phyloP scores from a whole-genome alignment of 2,329 filamentous ascomycete species.

The Calycina marina region DNA sequence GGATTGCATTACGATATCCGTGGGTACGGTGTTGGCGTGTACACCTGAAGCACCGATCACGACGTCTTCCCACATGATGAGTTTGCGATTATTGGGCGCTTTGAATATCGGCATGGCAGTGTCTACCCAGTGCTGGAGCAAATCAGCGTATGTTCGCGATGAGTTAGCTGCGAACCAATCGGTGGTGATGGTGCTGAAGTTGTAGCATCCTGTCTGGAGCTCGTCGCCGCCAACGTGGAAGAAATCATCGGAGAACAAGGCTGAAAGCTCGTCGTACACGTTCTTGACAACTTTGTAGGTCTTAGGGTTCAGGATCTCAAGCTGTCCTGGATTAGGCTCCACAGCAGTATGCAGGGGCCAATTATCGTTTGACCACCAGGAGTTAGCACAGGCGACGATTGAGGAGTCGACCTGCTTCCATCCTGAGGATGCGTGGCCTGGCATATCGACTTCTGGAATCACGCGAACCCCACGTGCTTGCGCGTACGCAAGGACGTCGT shows the following conservation, averaged over 20 bases:
- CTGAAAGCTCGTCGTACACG: constrained; percentile 53
- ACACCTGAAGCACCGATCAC: constrained; percentile 50
- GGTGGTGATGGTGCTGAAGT: constrained; percentile 34
- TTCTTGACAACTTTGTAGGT: constrained; percentile 44
- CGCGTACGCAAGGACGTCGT: constrained; percentile 55
- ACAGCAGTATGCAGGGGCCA: constrained; percentile 51
- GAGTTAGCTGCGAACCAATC: constrained; percentile 57
- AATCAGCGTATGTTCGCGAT: constrained; percentile 51
- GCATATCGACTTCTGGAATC: constrained; percentile 65
- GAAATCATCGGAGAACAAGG: constrained; percentile 55
- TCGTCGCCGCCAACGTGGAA: constrained; percentile 84
- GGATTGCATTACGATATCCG: constrained; percentile 62
- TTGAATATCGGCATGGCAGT: constrained; percentile 48
- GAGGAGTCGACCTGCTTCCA: constrained; percentile 53
- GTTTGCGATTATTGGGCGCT: constrained; percentile 38
- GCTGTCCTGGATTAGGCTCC: constrained; percentile 38
- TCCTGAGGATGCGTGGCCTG: constrained; percentile 52
- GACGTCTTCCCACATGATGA: constrained; percentile 71
- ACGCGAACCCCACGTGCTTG: constrained; percentile 52
- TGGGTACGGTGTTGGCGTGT: constrained; percentile 36
- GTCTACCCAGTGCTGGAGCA: constrained; percentile 54
- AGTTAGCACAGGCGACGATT: constrained; percentile 39
- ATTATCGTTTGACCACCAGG: constrained; percentile 46
- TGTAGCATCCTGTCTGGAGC: constrained; percentile 41
- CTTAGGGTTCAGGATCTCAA: constrained; percentile 57